Evolutionary conservation across 352 stramenopile species (phyloP).

Genomic region (Peronospora farinosa): DNA sequence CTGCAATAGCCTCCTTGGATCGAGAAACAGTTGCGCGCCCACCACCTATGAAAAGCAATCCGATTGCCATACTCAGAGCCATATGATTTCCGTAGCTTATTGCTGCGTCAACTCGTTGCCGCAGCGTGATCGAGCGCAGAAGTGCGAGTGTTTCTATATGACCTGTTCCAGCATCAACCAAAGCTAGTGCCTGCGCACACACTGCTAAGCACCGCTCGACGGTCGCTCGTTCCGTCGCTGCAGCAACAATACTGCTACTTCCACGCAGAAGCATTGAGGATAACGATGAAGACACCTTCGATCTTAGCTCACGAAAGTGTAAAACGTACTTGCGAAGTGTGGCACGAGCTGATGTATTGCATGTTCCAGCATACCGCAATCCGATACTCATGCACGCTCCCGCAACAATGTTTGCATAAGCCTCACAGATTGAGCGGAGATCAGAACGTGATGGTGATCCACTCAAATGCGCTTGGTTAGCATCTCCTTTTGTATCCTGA

Average conservation of each 20-base stretch:
- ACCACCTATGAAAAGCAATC: constrained; percentile 94
- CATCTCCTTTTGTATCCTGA: constrained; percentile 5
- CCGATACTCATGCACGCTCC: constrained; percentile 94
- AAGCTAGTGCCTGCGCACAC: constrained; percentile 86
- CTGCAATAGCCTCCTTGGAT: constrained; percentile 87
- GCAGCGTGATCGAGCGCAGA: constrained; percentile 82
- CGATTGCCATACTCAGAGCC: constrained; percentile 90
- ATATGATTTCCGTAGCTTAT: constrained; percentile 96
- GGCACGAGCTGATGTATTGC: constrained; percentile 39
- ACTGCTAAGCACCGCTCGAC: constrained; percentile 92
- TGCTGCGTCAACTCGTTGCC: constrained; percentile 67
- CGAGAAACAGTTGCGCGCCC: constrained; percentile 90
- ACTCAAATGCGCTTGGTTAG: constrained; percentile 10
- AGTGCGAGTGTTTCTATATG: constrained; percentile 91
- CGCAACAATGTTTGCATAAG: constrained; percentile 91
- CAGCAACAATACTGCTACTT: constrained; percentile 44
- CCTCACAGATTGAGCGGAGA: constrained; percentile 87
- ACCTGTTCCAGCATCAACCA: constrained; percentile 95
- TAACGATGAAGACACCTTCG: constrained; percentile 31
- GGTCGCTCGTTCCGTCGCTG: constrained; percentile 73
- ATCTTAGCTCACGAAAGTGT: constrained; percentile 70
- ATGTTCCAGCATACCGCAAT: constrained; percentile 91
- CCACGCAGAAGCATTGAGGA: constrained; percentile 26
- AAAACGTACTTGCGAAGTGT: constrained; percentile 62
- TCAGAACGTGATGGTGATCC: constrained; percentile 49